Percentiles rank a stretch among this genome's conserved stretches.
phyloP scores from a whole-genome alignment of 306 rosid genomes.

The Trifolium pratense region DNA sequence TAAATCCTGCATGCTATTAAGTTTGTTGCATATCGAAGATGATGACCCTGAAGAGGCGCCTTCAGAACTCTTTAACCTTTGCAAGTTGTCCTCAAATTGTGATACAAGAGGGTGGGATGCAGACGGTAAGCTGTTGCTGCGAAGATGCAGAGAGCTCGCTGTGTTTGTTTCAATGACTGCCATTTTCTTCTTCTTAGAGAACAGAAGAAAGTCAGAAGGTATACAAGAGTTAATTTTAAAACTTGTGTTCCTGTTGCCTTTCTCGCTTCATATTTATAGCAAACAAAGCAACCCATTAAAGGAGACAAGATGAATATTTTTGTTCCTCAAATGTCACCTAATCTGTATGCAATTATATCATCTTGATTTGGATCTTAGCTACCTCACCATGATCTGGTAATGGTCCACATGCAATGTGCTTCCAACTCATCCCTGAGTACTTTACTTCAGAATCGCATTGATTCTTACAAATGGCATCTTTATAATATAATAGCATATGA shows the following conservation, averaged over 20 bases:
- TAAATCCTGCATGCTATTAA: conserved; percentile 44
- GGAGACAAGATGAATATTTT: conserved; percentile 39
- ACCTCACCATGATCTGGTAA: conserved; percentile 12
- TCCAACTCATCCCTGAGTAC: conserved; percentile 32
- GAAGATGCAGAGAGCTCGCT: conserved; percentile 38
- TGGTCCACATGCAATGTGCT: conserved; percentile 11
- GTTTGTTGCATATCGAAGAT: conserved; percentile 37
- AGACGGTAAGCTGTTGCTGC: conserved; percentile 46
- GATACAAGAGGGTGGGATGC: conserved; percentile 43
- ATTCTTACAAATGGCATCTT: conserved; percentile 30
- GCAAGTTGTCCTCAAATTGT: conserved; percentile 43
- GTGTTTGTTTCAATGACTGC: conserved; percentile 38
- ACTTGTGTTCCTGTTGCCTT: conserved; percentile 27
- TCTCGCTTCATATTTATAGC: conserved; percentile 41
- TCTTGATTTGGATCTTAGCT: conserved; percentile 27
- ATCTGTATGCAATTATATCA: conserved; percentile 13
- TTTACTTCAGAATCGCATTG: conserved; percentile 25
- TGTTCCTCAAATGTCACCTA: conserved; percentile 35
- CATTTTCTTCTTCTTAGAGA: conserved; percentile 36
- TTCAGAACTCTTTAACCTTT: conserved; percentile 43
- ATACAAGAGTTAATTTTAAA: conserved; percentile 15
- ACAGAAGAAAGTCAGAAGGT: conserved; percentile 7
- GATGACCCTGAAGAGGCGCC: conserved; percentile 37
- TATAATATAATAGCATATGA: conserved; percentile 35
- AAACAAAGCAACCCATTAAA: background rate